phyloP scores from a whole-genome alignment of 495 filamentous ascomycete species.

The Neurospora sp. region DNA sequence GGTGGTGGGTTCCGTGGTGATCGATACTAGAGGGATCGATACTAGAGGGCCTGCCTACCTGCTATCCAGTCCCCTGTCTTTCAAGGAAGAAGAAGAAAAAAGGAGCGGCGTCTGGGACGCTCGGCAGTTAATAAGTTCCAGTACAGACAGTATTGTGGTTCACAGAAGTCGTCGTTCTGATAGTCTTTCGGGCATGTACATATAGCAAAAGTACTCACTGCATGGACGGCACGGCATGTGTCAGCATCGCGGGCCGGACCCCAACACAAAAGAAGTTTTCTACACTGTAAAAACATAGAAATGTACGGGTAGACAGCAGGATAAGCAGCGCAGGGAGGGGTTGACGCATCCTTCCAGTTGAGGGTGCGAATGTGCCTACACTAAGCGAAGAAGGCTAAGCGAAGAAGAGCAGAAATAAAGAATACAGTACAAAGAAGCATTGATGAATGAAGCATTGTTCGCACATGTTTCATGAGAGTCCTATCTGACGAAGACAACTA shows the following conservation, averaged over 20 bases:
- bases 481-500: neutral
- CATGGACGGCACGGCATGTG: neutral
- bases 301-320: neutral
- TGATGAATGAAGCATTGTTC: neutral
- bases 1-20: slow-evolving; percentile 6
- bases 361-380: neutral
- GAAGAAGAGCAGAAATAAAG: neutral
- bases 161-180: neutral
- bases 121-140: neutral
- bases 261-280: neutral
- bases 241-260: neutral
- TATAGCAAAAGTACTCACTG: neutral
- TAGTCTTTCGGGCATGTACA: neutral
- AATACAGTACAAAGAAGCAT: neutral
- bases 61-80: neutral
- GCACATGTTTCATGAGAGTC: neutral
- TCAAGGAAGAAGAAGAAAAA: neutral
- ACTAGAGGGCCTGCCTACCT: neutral
- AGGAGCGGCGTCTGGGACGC: neutral
- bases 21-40: neutral
- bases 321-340: neutral
- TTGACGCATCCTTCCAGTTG: neutral
- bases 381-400: neutral
- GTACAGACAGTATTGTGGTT: neutral
- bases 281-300: neutral